These are phyloP conservation scores for Paramecium primaurelia DNA, from an alignment of 73 alveolate genomes.

Conservation along the genomic window DNA sequence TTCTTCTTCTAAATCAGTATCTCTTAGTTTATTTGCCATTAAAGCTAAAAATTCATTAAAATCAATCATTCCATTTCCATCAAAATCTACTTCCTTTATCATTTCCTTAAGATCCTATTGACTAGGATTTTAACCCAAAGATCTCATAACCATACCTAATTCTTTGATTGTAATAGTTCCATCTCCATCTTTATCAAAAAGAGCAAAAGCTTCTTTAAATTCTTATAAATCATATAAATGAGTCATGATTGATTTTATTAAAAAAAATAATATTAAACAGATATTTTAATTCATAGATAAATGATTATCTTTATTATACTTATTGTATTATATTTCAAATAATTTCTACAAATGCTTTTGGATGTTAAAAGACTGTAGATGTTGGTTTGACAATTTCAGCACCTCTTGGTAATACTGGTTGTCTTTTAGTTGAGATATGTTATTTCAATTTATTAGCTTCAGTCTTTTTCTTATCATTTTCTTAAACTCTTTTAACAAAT, in stretches of 20 bases:
- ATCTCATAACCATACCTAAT: conserved; percentile 94
- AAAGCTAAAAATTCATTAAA: conserved; percentile 95
- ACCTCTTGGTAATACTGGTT: conserved; percentile 55
- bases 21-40: conserved; percentile 98
- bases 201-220: conserved; percentile 95
- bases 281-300: neutral
- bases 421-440: conserved; percentile 60
- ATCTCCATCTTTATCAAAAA: conserved; percentile 97
- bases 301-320: conserved; percentile 22
- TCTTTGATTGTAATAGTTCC: conserved; percentile 95
- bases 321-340: conserved; percentile 43
- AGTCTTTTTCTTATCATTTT: conserved; percentile 75
- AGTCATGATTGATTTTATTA: neutral
- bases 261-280: neutral
- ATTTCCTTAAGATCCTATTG: conserved; percentile 87
- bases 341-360: conserved; percentile 57
- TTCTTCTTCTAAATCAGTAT: conserved; percentile 98
- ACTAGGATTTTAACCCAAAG: conserved; percentile 94
- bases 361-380: conserved; percentile 52
- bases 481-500: conserved; percentile 93
- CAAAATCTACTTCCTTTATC: conserved; percentile 96
- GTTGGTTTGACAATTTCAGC: conserved; percentile 55
- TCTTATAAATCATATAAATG: conserved; percentile 62
- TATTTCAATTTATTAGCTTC: conserved; percentile 65
- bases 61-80: conserved; percentile 96